Base-by-base conservation (phyloP, 2,329 filamentous ascomycete genomes). In the Aspergillus intermedius region DNA sequence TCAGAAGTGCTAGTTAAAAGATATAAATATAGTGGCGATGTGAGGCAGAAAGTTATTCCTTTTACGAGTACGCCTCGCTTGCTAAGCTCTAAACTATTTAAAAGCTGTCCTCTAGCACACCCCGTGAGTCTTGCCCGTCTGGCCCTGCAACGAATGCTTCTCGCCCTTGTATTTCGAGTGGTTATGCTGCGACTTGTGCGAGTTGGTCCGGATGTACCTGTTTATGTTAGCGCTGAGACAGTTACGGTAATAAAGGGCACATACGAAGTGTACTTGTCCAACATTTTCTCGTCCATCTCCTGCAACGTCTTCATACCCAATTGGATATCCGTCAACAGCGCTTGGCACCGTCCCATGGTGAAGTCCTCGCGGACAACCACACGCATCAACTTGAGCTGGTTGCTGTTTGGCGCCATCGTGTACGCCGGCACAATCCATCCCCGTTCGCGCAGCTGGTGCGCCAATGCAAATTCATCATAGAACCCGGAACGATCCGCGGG, bases 351-450 rank as follows among this genome's bases (percentile, higher is more conserved):
- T 57, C 78, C 83, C 67, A 86, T 84, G 42, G 83, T 87, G 60
- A 97, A 96, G 71, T 96, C 91, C 70, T 96, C 91, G 45, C 91
- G 82, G 4, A 96, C 88, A 0, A 97, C 91, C 4, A 96, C 82
- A 34, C 91, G 84, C 75, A 96, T 82, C 80, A 97, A 85, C 78
- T 95, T 94, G 63, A 96, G 77, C 55, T 83, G 76, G 48, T 88
- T 77, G 15, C 88, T 90, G 65, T 95, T 79, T 15, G 91, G 91
- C 0, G 91, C 91, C 91, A 96, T 96, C 35, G 91, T 97, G 73
- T 97, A 97, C 0, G 91, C 91, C 0, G 91, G 91, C 0, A 96
- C 88, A 25, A 96, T 86, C 91, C 91, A 97, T 40, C 88, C 88
- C 30, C 90, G 82, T 55, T 88, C 83, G 45, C 91, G 86, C 22